Conservation (phyloP, 1,284 basidiomycete genomes). For the Mycena sp. region DNA sequence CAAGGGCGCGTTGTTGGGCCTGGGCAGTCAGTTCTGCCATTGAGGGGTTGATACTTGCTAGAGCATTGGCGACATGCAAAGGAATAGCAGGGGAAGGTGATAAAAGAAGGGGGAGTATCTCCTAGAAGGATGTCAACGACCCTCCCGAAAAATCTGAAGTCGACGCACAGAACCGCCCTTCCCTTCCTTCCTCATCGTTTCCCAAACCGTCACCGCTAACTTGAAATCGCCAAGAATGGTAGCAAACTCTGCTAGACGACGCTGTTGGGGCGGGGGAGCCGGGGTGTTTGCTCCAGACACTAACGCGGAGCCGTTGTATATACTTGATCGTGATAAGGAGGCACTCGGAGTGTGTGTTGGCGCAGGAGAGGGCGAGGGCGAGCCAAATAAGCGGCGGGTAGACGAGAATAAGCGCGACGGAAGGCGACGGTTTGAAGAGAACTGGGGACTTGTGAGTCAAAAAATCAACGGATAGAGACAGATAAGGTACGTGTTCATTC, state of each 20-base stretch:
- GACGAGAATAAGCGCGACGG: conserved; percentile 87
- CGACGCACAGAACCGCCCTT: conserved; percentile 79
- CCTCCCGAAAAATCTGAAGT: too few species aligned
- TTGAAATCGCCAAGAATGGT: conserved; percentile 93
- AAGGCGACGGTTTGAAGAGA: conserved; percentile 84
- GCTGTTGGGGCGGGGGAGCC: conserved; percentile 69
- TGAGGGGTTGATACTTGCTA: conserved; percentile 54
- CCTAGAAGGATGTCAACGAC: conserved; percentile 59
- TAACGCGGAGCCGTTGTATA: conserved; percentile 19
- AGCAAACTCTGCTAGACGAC: conserved; percentile 94
- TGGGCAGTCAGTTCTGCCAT: conserved; percentile 63
- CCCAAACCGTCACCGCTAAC: conserved; percentile 88
- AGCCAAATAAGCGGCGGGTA: conserved; percentile 90
- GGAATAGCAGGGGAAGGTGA: conserved; percentile 69
- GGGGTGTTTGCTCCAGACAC: conserved; percentile 32
- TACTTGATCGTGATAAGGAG: conserved; percentile 43
- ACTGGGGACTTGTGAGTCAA: conserved; percentile 51
- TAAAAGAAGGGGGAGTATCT: conserved; percentile 76
- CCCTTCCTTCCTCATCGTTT: conserved; percentile 82
- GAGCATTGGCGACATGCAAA: conserved; percentile 68
- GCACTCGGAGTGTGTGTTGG: conserved; percentile 52
- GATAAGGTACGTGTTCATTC: conserved; percentile 82
- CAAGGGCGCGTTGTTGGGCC: conserved; percentile 70
- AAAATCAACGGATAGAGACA: not conserved
- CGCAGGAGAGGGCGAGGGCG: conserved; percentile 58